Evolutionary conservation across 345 rosid genomes (phyloP).

Genomic region (Fremontodendron californicum): DNA sequence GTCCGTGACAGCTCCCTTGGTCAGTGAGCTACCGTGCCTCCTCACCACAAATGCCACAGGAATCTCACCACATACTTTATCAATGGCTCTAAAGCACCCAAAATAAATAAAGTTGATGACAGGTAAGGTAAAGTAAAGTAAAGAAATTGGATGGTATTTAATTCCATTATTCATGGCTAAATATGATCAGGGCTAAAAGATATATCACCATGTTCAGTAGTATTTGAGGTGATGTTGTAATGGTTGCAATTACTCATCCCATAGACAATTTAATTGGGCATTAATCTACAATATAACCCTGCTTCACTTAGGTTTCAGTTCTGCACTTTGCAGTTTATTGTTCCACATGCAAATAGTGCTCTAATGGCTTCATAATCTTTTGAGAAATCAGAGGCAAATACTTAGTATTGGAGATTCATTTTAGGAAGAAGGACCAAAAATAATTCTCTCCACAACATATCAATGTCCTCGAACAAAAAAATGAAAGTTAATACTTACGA

Average conservation of each 20-base stretch:
- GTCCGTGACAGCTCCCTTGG: slow-evolving; percentile 46
- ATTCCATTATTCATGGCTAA: background rate
- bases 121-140: background rate
- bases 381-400: background rate
- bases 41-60: slow-evolving; percentile 83
- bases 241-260: background rate
- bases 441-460: slow-evolving; percentile 5
- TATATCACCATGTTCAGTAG: background rate
- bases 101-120: background rate
- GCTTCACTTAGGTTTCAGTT: background rate
- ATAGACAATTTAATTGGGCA: background rate
- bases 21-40: slow-evolving; percentile 42
- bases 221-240: background rate
- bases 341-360: background rate
- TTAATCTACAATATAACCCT: background rate
- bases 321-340: background rate
- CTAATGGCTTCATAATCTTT: background rate
- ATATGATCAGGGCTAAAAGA: background rate
- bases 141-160: background rate
- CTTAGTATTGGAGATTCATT: background rate
- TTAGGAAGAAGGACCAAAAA: background rate
- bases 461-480: background rate
- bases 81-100: slow-evolving; percentile 33
- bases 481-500: slow-evolving; percentile 36
- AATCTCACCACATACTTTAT: slow-evolving; percentile 66